A percentile compares a stretch with the other conserved stretches of the same genome.
phyloP scores from a whole-genome alignment of 257 asterid species.

The Solanum appendiculatum region DNA sequence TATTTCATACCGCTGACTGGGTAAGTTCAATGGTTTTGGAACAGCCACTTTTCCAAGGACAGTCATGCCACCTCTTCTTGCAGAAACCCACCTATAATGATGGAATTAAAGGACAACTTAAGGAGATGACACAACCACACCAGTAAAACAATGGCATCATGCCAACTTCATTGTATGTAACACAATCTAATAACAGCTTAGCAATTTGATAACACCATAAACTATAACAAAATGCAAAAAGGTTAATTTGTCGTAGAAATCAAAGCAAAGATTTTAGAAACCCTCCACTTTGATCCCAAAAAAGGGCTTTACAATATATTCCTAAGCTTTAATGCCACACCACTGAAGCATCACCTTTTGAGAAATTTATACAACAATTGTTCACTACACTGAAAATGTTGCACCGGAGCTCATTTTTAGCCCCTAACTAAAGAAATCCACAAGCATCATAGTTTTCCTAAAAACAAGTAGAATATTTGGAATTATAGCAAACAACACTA shows the following conservation, averaged over 20 bases:
- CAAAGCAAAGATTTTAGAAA: background rate
- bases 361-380: background rate
- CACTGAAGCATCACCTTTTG: background rate
- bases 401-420: background rate
- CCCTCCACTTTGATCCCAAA: background rate
- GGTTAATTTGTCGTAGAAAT: background rate
- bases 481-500: background rate
- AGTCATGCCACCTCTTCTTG: constrained; percentile 92
- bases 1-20: constrained; percentile 73
- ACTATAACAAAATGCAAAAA: background rate
- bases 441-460: background rate
- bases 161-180: background rate
- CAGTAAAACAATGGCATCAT: background rate
- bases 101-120: background rate
- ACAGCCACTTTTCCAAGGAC: constrained; percentile 91
- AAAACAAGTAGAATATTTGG: background rate
- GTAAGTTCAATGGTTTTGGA: constrained; percentile 95
- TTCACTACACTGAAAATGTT: background rate
- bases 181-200: background rate
- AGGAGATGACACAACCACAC: background rate
- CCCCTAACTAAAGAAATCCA: background rate
- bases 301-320: background rate
- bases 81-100: constrained; percentile 65
- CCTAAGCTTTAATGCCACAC: background rate
- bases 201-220: background rate